These are phyloP conservation scores for Agrostemma githago DNA, from an alignment of 148 eudicot species.

Conservation along the genomic window DNA sequence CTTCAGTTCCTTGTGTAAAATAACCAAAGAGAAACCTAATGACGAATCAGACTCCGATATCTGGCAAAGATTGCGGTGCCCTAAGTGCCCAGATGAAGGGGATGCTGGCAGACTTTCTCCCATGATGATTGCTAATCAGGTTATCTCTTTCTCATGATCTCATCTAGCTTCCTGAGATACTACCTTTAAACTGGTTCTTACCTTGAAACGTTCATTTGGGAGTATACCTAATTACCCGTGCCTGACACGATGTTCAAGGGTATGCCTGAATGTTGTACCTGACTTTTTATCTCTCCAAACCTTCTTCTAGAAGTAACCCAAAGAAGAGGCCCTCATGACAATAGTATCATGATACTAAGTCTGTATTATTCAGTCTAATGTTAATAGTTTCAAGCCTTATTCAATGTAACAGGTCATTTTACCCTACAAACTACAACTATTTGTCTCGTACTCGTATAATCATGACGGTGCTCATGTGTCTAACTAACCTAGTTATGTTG, in stretches of 20 bases:
- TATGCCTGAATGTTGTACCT: neutral
- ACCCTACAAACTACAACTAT: neutral
- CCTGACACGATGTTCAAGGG: neutral
- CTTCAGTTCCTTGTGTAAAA: conserved; percentile 53
- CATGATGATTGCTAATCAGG: conserved; percentile 83
- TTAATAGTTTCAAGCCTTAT: neutral
- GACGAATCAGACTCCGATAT: conserved; percentile 39
- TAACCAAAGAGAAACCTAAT: conserved; percentile 32
- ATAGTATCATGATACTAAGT: neutral
- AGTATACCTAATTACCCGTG: no score
- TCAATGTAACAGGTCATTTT: neutral
- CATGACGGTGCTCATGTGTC: neutral
- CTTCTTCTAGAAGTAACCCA: neutral
- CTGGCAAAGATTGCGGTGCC: conserved; percentile 69
- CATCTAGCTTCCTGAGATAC: neutral
- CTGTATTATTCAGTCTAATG: neutral
- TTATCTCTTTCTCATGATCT: conserved; percentile 27
- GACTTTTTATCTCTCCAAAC: neutral
- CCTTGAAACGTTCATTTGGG: neutral
- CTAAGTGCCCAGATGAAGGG: conserved; percentile 76
- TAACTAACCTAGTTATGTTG: neutral
- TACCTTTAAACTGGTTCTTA: neutral
- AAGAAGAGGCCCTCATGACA: neutral
- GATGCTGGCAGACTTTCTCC: conserved; percentile 66
- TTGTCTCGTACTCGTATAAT: neutral